Conservation (phyloP, 768 basidiomycete species). For the Psilocybe cubensis region DNA sequence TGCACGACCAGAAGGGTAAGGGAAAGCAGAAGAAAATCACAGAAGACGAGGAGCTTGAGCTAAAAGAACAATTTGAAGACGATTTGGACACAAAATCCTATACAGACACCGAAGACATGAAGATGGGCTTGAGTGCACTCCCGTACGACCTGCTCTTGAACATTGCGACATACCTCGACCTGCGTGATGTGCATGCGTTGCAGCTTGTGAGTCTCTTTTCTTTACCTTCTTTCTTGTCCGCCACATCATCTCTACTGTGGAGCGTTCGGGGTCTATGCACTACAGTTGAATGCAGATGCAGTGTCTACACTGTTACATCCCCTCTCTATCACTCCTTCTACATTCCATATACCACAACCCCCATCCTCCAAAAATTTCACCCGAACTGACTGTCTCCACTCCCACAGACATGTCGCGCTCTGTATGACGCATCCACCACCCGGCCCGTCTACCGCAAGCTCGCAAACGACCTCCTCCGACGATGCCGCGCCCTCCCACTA, state of each 20-base stretch:
- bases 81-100: background rate
- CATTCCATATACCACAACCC: no score
- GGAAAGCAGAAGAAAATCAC: no score
- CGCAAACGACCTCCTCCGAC: slow-evolving; percentile 60
- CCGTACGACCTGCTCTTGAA: slow-evolving; percentile 76
- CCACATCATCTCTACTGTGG: background rate
- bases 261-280: no score
- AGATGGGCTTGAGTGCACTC: slow-evolving; percentile 44
- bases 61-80: no score
- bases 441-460: slow-evolving; percentile 71
- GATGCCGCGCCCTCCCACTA: slow-evolving; percentile 71
- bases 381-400: background rate
- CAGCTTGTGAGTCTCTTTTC: slow-evolving; percentile 54
- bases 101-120: slow-evolving; percentile 14
- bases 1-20: no score
- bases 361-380: background rate
- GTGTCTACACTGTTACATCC: no score
- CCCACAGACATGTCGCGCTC: slow-evolving; percentile 62
- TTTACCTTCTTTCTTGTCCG: background rate
- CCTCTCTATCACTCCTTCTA: no score
- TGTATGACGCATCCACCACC: slow-evolving; percentile 64
- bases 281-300: no score
- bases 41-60: no score
- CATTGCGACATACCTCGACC: slow-evolving; percentile 63
- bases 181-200: slow-evolving; percentile 61